Conservation (phyloP, 768 basidiomycete species). For the Amanita molliuscula region DNA sequence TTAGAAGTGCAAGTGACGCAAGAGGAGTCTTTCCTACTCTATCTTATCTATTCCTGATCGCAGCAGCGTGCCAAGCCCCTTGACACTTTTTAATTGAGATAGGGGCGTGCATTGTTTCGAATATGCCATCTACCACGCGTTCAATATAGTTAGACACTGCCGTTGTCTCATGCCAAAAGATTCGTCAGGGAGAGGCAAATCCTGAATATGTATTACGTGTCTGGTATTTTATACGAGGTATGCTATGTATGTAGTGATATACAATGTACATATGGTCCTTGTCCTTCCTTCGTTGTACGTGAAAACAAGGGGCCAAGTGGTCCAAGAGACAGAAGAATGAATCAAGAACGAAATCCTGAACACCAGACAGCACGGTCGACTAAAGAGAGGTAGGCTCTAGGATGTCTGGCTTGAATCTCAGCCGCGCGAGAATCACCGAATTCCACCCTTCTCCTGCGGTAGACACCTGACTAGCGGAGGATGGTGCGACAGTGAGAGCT, state of each 20-base stretch:
- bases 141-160: neutral
- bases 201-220: neutral
- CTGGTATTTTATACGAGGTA: neutral
- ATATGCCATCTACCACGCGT: too few species aligned
- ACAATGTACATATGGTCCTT: neutral
- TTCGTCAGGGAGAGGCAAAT: neutral
- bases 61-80: too few species aligned
- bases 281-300: neutral
- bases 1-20: neutral
- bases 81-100: neutral
- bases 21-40: neutral
- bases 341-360: slow-evolving; percentile 2
- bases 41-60: neutral
- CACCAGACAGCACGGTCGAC: neutral
- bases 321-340: slow-evolving; percentile 8
- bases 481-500: slow-evolving; percentile 11
- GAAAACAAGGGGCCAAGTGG: neutral
- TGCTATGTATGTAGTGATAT: neutral
- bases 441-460: slow-evolving; percentile 23
- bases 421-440: slow-evolving; percentile 36
- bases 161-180: neutral
- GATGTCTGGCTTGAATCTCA: slow-evolving; percentile 39
- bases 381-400: slow-evolving; percentile 31
- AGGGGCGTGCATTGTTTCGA: neutral
- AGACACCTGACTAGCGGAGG: slow-evolving; percentile 34